Evolutionary conservation across 345 rosid genomes (phyloP).

Genomic region (Nasturtium officinale): DNA sequence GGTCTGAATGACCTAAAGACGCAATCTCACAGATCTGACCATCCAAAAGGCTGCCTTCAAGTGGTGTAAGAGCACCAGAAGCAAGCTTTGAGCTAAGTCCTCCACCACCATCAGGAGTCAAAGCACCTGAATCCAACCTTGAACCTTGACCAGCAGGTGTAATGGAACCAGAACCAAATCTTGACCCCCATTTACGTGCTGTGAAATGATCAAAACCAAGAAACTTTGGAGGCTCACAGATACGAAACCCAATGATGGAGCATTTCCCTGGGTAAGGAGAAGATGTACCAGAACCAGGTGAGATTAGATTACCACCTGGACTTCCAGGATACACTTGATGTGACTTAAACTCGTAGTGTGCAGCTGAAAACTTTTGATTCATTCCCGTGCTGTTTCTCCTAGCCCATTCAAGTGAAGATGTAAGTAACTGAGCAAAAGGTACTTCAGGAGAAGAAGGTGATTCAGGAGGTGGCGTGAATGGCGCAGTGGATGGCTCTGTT

Average conservation of each 20-base stretch:
- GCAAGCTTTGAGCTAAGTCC: constrained; percentile 62
- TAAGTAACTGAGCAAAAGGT: constrained; percentile 87
- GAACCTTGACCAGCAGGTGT: constrained; percentile 86
- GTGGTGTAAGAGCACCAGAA: constrained; percentile 74
- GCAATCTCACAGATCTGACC: constrained; percentile 57
- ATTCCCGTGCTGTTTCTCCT: constrained; percentile 54
- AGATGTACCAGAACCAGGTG: constrained; percentile 80
- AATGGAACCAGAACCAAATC: constrained; percentile 78
- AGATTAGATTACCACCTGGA: constrained; percentile 74
- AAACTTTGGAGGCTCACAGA: constrained; percentile 67
- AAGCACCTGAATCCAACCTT: constrained; percentile 71
- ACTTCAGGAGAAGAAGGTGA: constrained; percentile 98
- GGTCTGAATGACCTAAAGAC: constrained; percentile 51
- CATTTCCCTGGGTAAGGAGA: constrained; percentile 81
- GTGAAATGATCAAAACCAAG: constrained; percentile 67
- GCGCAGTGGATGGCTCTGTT: constrained; percentile 95
- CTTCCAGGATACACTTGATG: constrained; percentile 71
- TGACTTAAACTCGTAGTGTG: constrained; percentile 55
- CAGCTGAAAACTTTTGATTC: constrained; percentile 60
- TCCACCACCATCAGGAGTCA: constrained; percentile 71
- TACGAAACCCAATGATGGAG: constrained; percentile 61
- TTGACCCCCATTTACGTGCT: constrained; percentile 81
- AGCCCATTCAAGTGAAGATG: constrained; percentile 69
- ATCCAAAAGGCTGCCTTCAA: constrained; percentile 52
- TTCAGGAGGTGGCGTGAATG: constrained; percentile 81